These are phyloP conservation scores for Scheffersomyces segobiensis DNA, from an alignment of 1,139 yeast species.

Conservation along the genomic window DNA sequence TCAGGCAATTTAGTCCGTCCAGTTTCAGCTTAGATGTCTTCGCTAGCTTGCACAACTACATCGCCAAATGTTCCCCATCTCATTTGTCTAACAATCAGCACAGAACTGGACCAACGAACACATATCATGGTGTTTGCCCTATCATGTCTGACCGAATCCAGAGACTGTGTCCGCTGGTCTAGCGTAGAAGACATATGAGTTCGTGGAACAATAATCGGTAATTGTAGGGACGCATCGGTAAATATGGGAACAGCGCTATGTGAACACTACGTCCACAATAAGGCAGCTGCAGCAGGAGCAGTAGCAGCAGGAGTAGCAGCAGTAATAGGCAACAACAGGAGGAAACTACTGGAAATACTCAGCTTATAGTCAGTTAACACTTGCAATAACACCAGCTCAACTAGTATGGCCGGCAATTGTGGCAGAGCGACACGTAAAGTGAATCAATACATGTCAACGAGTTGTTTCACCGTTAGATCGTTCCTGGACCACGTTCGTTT, in stretches of 20 bases:
- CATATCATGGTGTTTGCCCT: background rate
- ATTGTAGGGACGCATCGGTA: background rate
- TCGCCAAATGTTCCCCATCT: background rate
- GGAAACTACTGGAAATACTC: background rate
- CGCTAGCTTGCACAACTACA: no score
- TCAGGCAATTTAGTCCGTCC: background rate
- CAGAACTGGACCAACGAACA: background rate
- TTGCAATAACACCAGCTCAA: background rate
- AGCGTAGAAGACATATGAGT: background rate
- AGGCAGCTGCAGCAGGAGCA: slow-evolving; percentile 17
- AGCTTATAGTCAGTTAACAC: background rate
- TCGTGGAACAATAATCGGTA: no score
- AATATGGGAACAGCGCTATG: background rate
- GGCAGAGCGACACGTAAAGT: background rate
- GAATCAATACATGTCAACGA: background rate
- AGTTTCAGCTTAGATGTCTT: background rate
- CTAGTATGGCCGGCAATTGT: background rate
- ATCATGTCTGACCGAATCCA: background rate
- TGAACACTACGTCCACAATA: background rate
- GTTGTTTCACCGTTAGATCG: background rate
- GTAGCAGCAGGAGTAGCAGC: slow-evolving; percentile 15
- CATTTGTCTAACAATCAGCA: background rate
- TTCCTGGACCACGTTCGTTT: background rate
- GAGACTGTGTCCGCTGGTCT: background rate
- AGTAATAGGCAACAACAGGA: background rate